Evolutionary conservation across 1,139 yeast species (phyloP).

Genomic region (Candida glucosophila): DNA sequence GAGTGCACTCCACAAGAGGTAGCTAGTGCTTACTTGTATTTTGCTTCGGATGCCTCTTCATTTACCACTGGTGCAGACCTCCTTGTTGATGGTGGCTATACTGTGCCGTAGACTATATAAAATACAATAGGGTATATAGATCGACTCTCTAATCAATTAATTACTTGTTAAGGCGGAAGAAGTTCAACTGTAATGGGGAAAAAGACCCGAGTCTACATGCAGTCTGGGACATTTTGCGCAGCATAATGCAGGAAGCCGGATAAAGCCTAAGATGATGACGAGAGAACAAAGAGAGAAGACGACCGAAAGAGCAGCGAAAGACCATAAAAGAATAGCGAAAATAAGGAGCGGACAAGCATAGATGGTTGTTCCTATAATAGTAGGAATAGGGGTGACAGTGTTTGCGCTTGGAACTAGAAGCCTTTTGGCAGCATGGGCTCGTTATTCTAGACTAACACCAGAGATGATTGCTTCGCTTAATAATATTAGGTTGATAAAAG

Average conservation of each 20-base stretch:
- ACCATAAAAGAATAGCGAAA: too few species aligned
- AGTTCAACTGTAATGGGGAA: too few species aligned
- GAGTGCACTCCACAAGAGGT: slow-evolving; percentile 76
- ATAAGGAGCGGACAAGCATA: not conserved
- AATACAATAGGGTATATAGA: too few species aligned
- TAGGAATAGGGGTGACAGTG: slow-evolving; percentile 50
- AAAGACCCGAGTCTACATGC: too few species aligned
- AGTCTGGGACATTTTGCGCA: too few species aligned
- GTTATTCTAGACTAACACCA: slow-evolving; percentile 38
- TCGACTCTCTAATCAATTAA: too few species aligned
- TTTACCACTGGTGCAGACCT: slow-evolving; percentile 80
- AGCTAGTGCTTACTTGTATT: slow-evolving; percentile 73
- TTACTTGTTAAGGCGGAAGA: too few species aligned
- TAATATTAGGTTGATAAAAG: slow-evolving; percentile 18
- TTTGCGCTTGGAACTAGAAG: slow-evolving; percentile 47
- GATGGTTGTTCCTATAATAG: slow-evolving; percentile 45
- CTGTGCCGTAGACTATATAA: too few species aligned
- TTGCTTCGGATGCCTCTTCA: slow-evolving; percentile 74
- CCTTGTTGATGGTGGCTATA: slow-evolving; percentile 87
- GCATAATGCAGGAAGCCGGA: too few species aligned
- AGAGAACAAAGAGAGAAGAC: too few species aligned
- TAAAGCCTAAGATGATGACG: too few species aligned
- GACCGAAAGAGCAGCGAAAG: too few species aligned
- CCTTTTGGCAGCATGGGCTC: slow-evolving; percentile 34
- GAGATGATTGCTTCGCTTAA: slow-evolving; percentile 51